phyloP scores from a whole-genome alignment of 2,329 filamentous ascomycete genomes.

The Lasiodiplodia sp. region DNA sequence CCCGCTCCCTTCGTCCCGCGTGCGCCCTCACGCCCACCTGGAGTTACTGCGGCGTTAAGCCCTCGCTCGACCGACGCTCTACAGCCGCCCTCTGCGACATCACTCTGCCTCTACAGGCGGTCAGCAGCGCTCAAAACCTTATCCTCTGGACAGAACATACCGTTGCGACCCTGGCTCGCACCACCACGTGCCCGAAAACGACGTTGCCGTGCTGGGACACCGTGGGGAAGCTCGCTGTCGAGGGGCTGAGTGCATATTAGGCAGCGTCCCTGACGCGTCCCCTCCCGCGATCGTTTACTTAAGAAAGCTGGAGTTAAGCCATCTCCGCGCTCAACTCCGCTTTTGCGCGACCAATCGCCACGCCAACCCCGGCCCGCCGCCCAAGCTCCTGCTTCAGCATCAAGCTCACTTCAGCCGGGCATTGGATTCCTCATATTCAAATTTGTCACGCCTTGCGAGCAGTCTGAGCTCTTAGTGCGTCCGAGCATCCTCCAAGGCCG shows the following conservation, averaged over 20 bases:
- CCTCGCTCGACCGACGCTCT: constrained; percentile 18
- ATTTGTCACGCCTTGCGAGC: background rate
- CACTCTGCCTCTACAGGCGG: background rate
- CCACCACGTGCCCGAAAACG: background rate
- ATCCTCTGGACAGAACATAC: background rate
- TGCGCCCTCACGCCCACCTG: constrained; percentile 15
- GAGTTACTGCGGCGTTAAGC: constrained; percentile 31
- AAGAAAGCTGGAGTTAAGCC: constrained; percentile 23
- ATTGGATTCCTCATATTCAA: background rate
- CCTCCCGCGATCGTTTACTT: constrained; percentile 6
- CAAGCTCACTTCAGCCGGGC: background rate
- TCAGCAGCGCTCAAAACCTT: background rate
- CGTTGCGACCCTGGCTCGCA: background rate
- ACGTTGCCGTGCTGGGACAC: constrained; percentile 10
- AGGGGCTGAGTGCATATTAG: constrained; percentile 20
- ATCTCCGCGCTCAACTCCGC: constrained; percentile 25
- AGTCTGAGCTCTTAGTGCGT: constrained; percentile 1
- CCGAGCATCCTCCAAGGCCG: background rate
- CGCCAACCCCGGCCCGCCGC: background rate
- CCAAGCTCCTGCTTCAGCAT: background rate
- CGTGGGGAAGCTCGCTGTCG: constrained; percentile 8
- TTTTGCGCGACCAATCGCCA: constrained; percentile 18
- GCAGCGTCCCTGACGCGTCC: constrained; percentile 10
- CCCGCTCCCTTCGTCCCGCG: constrained; percentile 12
- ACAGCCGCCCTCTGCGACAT: background rate